phyloP scores from a whole-genome alignment of 495 filamentous ascomycete genomes.

The Aspergillus hancockii region DNA sequence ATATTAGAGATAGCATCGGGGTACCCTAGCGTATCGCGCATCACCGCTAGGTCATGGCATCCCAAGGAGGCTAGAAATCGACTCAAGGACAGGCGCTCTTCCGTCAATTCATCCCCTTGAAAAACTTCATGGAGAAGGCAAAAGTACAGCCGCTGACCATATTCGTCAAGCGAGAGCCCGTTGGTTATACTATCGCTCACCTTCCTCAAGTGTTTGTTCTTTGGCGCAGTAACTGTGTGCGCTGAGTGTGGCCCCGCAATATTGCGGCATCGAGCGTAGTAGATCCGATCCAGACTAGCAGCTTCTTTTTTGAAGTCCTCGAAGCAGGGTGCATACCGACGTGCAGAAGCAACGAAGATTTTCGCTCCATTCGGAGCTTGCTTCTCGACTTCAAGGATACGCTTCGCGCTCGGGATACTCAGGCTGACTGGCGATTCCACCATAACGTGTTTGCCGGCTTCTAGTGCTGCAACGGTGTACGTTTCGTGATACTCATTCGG shows the following conservation, averaged over 20 bases:
- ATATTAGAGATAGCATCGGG: slow-evolving; percentile 47
- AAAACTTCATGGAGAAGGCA: slow-evolving; percentile 34
- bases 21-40: slow-evolving; percentile 56
- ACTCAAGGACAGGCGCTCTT: slow-evolving; percentile 37
- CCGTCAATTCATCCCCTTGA: slow-evolving; percentile 32
- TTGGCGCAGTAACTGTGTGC: slow-evolving; percentile 30
- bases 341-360: slow-evolving; percentile 57
- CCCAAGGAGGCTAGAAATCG: slow-evolving; percentile 49
- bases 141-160: slow-evolving; percentile 11
- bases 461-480: slow-evolving; percentile 50
- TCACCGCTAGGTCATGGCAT: slow-evolving; percentile 55
- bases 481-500: slow-evolving; percentile 52
- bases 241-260: slow-evolving; percentile 47
- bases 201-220: slow-evolving; percentile 2
- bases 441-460: slow-evolving; percentile 54
- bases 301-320: slow-evolving; percentile 50
- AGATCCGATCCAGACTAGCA: slow-evolving; percentile 41
- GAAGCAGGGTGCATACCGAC: slow-evolving; percentile 55
- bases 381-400: slow-evolving; percentile 42
- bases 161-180: not conserved
- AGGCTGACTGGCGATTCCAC: slow-evolving; percentile 57
- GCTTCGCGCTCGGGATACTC: slow-evolving; percentile 37
- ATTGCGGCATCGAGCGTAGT: slow-evolving; percentile 55
- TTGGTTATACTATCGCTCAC: not conserved
- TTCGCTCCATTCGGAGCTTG: slow-evolving; percentile 26